These are phyloP conservation scores for Trichoderma simmonsii DNA, from an alignment of 2,329 filamentous ascomycete species.

Conservation along the genomic window DNA sequence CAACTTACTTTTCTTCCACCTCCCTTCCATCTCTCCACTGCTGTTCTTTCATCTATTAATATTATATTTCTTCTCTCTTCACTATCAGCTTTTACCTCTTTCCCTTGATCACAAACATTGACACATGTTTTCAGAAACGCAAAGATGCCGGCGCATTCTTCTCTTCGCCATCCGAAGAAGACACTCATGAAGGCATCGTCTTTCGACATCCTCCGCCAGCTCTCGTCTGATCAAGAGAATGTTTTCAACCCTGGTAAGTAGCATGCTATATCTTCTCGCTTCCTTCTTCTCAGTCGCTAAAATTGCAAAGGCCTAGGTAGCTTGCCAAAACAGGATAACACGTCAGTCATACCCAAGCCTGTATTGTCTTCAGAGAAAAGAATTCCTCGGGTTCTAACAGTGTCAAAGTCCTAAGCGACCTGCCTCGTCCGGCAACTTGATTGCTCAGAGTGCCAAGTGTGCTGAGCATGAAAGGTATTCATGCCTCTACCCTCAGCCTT, in stretches of 20 bases:
- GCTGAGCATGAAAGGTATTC: background rate
- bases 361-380: background rate
- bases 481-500: background rate
- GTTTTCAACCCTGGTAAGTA: background rate
- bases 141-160: constrained; percentile 5
- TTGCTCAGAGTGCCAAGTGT: background rate
- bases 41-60: background rate
- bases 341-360: background rate
- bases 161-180: constrained; percentile 5
- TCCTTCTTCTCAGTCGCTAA: background rate
- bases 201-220: constrained; percentile 8
- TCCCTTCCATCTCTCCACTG: background rate
- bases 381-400: background rate
- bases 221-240: background rate
- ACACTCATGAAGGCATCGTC: constrained; percentile 15
- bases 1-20: background rate
- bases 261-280: background rate
- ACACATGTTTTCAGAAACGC: background rate
- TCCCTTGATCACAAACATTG: background rate
- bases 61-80: background rate
- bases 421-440: background rate
- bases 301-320: background rate
- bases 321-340: background rate
- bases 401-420: background rate
- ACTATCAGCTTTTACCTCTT: background rate